Base-by-base conservation (phyloP, 257 asterid genomes). In the Marsdenia floribunda region DNA sequence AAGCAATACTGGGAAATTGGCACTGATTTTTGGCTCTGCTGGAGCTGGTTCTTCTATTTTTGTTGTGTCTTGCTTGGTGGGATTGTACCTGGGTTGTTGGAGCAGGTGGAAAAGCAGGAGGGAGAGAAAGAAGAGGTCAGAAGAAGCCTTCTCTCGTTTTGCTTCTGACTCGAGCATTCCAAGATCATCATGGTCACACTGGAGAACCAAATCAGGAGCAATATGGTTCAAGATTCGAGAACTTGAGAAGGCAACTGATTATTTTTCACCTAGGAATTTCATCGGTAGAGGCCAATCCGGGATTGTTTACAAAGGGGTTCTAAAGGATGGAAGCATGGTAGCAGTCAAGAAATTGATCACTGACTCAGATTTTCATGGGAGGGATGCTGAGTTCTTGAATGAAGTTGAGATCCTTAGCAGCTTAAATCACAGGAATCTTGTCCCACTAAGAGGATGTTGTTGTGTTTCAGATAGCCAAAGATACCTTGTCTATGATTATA, bases 221-320 rank as follows among this genome's bases (percentile, higher is more conserved):
- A 9, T 80, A 10, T 73, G 85, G 86, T 89, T 85, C 69, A 69
- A 65, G 66, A 53, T 68, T 68, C 60, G 58, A 40, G 90, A 83
- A 29, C 89, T 89, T 40, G 88, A 89, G 79, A 80, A 61, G 49
- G 92, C 86, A 63, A 89, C 96, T 16, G 55, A 76, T 38, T 73
- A 35, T 19, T 87, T 89, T 75, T 84, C 96, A 0, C 66, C 53
- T 8, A 86, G 80, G 71, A 87, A 83, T 73, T 78, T 85, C 86
- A 78, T 87, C 13, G 92, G 96, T 3, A 67, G 73, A 75, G 92
- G 96, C 2, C 88, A 75, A 73, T 87, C 83, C 66, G 96, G 92
- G 21, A 55, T 57, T 33, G 96, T 89, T 75, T 82, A 87, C 70
- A 86, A 75, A 78, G 96, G 96, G 66, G 78, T 72, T 22, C 74